Conservation (phyloP, 108 stramenopile genomes). For the Seminavis robusta region DNA sequence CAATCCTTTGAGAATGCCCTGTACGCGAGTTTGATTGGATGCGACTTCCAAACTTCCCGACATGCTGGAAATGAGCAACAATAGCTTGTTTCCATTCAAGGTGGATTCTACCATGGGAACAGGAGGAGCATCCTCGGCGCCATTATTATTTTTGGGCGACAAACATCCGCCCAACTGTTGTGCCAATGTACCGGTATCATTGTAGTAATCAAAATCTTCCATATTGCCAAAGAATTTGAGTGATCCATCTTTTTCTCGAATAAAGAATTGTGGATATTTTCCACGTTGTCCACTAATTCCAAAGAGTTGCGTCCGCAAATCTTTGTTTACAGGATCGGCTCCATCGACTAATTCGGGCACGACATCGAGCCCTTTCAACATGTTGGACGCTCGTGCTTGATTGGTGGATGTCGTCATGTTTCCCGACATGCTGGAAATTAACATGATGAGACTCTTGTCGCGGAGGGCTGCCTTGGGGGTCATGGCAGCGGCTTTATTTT, state of each 20-base stretch:
- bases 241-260: conserved; percentile 15
- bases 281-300: conserved; percentile 44
- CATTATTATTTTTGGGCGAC: not conserved
- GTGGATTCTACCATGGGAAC: not conserved
- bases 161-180: too few species aligned
- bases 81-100: conserved; percentile 17
- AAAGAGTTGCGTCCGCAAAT: conserved; percentile 53
- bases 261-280: conserved; percentile 69
- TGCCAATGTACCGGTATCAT: conserved; percentile 14
- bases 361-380: conserved; percentile 26
- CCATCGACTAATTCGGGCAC: conserved; percentile 45
- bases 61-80: conserved; percentile 23
- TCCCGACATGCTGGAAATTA: conserved; percentile 31
- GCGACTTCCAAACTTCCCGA: conserved; percentile 26
- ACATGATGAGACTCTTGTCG: conserved; percentile 34
- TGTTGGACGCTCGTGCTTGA: conserved; percentile 23
- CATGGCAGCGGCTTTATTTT: not conserved
- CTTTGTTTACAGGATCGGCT: conserved; percentile 37
- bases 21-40: conserved; percentile 26
- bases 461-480: not conserved
- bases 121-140: not conserved
- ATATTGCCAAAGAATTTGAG: conserved; percentile 18
- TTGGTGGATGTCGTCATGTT: conserved; percentile 23
- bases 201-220: not conserved
- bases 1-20: conserved; percentile 18